Base-by-base conservation (phyloP, 2,329 filamentous ascomycete species). In the Trichoderma endophyticum region DNA sequence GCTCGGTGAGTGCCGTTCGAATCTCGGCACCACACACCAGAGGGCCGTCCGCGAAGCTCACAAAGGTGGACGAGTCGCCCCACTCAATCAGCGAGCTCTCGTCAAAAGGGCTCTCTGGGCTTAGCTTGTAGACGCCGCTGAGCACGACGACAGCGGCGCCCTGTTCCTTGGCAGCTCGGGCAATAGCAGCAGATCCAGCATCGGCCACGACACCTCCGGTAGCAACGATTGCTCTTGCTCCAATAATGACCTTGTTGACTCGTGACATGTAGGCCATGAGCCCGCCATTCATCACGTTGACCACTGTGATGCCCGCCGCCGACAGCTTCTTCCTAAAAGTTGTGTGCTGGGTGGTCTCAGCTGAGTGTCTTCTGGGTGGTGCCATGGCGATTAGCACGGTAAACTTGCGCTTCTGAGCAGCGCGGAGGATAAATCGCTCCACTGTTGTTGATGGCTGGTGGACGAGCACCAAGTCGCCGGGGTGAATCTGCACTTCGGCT, bases 261-360 rank as follows among this genome's bases (percentile, higher is more conserved):
- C 92, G 90, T 9, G 95, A 93, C 93, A 99, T 98, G 77, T 98
- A 93, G 1, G 95, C 94, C 83, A 95, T 97, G 69, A 97, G 88
- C 11, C 94, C 93, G 8, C 91, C 92, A 81, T 97, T 95, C 57
- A 93, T 90, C 70, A 98, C 91, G 73, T 93, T 88, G 76, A 98
- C 92, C 56, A 97, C 92, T 1, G 90, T 92, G 70, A 97, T 92
- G 30, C 95, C 95, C 43, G 91, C 89, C 1, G 91, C 88, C 5
- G 89, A 90, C 73, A 98, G 86, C 62, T 94, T 91, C 81, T 96
- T 97, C 61, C 90, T 89, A 82, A 98, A 88, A 62, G 87, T 82
- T 9, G 84, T 83, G 71, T 86, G 85, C 43, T 80, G 84, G 43
- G 80, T 84, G 60, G 79, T 78, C 74, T 84, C 85, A 15, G 77